Conservation (phyloP, 2,329 filamentous ascomycete species). For the Venturia asperata region DNA sequence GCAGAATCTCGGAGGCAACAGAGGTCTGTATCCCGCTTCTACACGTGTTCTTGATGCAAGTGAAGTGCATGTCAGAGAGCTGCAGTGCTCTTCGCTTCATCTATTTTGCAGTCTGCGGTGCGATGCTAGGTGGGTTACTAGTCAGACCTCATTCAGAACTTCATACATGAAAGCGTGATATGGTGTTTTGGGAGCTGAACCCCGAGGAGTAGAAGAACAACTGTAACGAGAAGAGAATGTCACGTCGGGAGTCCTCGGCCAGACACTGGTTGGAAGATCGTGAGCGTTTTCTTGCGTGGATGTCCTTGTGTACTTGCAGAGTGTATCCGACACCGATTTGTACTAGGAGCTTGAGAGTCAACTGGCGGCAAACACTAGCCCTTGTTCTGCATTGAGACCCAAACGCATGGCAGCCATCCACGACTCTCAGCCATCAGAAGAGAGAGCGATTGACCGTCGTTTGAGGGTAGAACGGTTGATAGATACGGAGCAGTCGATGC, state of each 20-base stretch:
- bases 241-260: not conserved
- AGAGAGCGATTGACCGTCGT: not conserved
- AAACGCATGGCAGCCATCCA: not conserved
- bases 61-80: not conserved
- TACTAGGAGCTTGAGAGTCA: conserved; percentile 1
- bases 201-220: not conserved
- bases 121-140: conserved; percentile 1
- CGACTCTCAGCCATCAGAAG: not conserved
- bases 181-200: not conserved
- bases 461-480: not conserved
- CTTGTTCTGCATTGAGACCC: not conserved
- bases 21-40: not conserved
- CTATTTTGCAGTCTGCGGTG: conserved; percentile 4
- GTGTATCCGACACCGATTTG: not conserved
- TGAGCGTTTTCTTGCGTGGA: not conserved
- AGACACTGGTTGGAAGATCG: not conserved
- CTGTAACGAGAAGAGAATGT: not conserved
- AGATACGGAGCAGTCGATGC: not conserved
- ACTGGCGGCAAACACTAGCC: not conserved
- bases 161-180: not conserved
- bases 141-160: not conserved
- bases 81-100: conserved; percentile 11
- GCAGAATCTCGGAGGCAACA: conserved; percentile 8
- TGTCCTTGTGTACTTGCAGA: conserved; percentile 11
- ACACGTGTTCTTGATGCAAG: conserved; percentile 1